A percentile compares a stretch with the other conserved stretches of the same genome.
phyloP scores from a whole-genome alignment of 371 early-diverging fungal genomes.

The Capillidium heterosporum region DNA sequence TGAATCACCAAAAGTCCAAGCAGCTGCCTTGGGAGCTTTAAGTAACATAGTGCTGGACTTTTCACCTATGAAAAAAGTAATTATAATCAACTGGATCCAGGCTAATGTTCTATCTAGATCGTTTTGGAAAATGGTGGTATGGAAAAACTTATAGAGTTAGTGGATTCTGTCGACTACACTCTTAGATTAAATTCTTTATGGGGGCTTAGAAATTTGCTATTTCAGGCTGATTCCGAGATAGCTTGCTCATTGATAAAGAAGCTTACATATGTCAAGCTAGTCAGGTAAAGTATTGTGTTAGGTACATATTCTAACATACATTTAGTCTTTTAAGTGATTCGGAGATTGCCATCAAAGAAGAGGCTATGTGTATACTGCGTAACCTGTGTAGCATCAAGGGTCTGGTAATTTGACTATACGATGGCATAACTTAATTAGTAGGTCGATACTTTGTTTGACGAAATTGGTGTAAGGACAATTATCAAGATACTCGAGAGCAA shows the following conservation, averaged over 20 bases:
- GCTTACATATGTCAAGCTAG: conserved; percentile 39
- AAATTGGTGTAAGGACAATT: conserved; percentile 39
- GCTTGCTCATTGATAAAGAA: conserved; percentile 50
- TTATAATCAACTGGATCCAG: background rate
- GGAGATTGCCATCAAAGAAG: conserved; percentile 46
- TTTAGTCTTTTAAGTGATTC: conserved; percentile 38
- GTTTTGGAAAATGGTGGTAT: conserved; percentile 64
- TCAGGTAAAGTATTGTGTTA: conserved; percentile 10
- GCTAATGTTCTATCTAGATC: conserved; percentile 12
- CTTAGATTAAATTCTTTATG: conserved; percentile 61
- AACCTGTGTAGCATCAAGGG: conserved; percentile 54
- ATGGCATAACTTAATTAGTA: conserved; percentile 6
- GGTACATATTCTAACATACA: too few relatives aligned
- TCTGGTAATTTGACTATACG: conserved; percentile 14
- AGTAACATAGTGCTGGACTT: conserved; percentile 80
- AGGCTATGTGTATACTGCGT: conserved; percentile 56
- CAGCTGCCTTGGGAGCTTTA: conserved; percentile 57
- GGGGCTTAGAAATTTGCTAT: conserved; percentile 70
- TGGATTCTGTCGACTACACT: conserved; percentile 22
- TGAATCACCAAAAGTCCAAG: conserved; percentile 38
- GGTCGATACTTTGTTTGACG: conserved; percentile 48
- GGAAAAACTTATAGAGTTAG: conserved; percentile 42
- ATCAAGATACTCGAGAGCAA: conserved; percentile 48
- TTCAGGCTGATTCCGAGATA: conserved; percentile 38
- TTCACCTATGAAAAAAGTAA: conserved; percentile 65